Evolutionary conservation across 2,329 filamentous ascomycete species (phyloP).

Genomic region (Sporothrix schenckii): DNA sequence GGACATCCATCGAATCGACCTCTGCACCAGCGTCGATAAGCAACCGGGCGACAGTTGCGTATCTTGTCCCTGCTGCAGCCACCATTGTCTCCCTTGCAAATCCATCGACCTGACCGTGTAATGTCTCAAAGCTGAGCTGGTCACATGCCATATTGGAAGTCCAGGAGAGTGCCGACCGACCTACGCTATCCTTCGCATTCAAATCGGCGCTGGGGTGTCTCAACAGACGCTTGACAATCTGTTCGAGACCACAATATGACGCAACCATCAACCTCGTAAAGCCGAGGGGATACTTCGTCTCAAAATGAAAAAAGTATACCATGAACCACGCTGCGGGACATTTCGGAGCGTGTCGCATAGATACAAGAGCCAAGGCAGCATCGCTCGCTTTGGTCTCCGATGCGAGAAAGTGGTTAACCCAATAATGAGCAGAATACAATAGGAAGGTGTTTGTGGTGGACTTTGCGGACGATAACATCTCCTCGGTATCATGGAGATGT

Average conservation of each 20-base stretch:
- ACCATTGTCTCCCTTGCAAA: background rate
- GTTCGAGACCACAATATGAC: background rate
- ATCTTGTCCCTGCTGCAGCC: background rate
- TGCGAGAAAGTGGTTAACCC: background rate
- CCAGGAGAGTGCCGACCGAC: background rate
- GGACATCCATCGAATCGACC: background rate
- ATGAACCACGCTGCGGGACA: background rate
- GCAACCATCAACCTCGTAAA: background rate
- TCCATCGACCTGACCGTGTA: too few relatives aligned
- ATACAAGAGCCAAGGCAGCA: background rate
- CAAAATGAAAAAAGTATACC: background rate
- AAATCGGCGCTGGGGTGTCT: background rate
- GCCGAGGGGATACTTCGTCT: background rate
- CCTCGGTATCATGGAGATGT: background rate
- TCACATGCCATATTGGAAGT: background rate
- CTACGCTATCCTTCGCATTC: background rate
- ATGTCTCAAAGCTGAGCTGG: background rate
- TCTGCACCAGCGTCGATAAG: background rate
- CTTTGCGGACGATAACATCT: too few relatives aligned
- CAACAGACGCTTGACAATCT: background rate
- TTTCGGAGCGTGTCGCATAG: background rate
- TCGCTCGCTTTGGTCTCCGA: background rate
- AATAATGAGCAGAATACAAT: background rate
- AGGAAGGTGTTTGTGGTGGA: background rate
- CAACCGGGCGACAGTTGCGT: background rate